phyloP scores from a whole-genome alignment of 2,329 filamentous ascomycete genomes.

The Fusarium multiceps region DNA sequence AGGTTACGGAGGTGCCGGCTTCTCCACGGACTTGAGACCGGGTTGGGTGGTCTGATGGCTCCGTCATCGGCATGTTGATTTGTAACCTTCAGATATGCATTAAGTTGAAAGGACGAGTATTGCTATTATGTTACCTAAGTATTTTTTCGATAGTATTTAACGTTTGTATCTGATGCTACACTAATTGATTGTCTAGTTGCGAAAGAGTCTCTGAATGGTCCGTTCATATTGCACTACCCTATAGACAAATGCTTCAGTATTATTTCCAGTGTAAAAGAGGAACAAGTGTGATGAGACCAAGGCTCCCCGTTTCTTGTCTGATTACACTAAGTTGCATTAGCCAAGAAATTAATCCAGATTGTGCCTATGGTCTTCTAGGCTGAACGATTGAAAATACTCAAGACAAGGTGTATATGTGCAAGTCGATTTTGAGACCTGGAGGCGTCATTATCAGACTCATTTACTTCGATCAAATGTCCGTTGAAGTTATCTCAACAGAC shows the following conservation, averaged over 20 bases:
- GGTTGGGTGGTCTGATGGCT: conserved; percentile 21
- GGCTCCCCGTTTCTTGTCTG: background rate
- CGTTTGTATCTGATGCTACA: background rate
- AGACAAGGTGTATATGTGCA: background rate
- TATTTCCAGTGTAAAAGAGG: background rate
- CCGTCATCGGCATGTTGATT: conserved; percentile 39
- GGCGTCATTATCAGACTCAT: background rate
- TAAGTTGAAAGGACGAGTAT: background rate
- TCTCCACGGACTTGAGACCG: conserved; percentile 10
- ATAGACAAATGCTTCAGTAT: background rate
- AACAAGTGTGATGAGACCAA: background rate
- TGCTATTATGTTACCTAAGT: background rate
- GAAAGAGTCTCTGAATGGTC: conserved; percentile 16
- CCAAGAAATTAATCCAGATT: background rate
- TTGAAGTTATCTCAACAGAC: background rate
- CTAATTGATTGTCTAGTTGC: background rate
- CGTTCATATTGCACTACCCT: background rate
- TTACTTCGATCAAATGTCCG: background rate
- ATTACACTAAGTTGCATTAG: background rate
- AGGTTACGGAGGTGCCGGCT: conserved; percentile 24
- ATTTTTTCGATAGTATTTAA: background rate
- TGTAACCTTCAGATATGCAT: background rate
- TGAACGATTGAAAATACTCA: background rate
- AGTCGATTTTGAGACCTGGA: background rate
- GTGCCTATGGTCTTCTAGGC: background rate